A percentile compares a stretch with the other conserved stretches of the same genome.
Evolutionary conservation across 192 early-diverging fungal species (phyloP).

Genomic region (Coemansia pectinata): DNA sequence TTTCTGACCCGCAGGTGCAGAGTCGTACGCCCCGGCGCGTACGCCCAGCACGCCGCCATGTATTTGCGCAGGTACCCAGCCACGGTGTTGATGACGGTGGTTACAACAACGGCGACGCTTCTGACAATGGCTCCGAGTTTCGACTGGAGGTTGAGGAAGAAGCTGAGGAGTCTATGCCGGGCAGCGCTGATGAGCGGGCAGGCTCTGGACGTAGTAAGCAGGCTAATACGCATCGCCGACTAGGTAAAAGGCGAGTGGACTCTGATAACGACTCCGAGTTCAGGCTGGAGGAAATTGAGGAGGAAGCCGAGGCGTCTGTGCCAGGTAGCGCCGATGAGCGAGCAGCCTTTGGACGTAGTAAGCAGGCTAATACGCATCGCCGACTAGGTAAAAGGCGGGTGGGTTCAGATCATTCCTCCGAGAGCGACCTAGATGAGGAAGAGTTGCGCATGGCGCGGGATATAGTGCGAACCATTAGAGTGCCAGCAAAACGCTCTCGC

Average conservation of each 20-base stretch:
- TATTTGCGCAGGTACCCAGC: neutral
- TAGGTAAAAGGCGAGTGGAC: neutral
- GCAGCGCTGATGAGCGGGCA: neutral
- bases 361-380: neutral
- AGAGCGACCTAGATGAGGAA: neutral
- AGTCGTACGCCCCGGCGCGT: conserved; percentile 16
- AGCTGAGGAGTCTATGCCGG: neutral
- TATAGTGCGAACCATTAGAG: neutral
- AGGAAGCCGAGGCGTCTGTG: neutral
- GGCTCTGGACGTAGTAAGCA: neutral
- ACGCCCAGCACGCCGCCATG: neutral
- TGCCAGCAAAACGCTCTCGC: neutral
- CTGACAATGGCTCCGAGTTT: conserved; percentile 7
- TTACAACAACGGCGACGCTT: neutral
- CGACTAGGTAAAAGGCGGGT: neutral
- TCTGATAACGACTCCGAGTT: conserved; percentile 8
- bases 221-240: neutral
- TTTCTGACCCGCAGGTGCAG: conserved; percentile 9
- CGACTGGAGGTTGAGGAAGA: conserved; percentile 10
- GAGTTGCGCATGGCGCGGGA: neutral
- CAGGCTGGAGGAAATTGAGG: conserved; percentile 9
- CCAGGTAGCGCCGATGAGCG: neutral
- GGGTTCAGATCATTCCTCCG: neutral
- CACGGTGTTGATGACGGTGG: neutral
- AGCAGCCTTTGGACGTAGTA: neutral